Evolutionary conservation across 1,284 basidiomycete species (phyloP), one percentile per base, ranked within the genome.

Genomic region (Austroboletus rostrupii): DNA sequence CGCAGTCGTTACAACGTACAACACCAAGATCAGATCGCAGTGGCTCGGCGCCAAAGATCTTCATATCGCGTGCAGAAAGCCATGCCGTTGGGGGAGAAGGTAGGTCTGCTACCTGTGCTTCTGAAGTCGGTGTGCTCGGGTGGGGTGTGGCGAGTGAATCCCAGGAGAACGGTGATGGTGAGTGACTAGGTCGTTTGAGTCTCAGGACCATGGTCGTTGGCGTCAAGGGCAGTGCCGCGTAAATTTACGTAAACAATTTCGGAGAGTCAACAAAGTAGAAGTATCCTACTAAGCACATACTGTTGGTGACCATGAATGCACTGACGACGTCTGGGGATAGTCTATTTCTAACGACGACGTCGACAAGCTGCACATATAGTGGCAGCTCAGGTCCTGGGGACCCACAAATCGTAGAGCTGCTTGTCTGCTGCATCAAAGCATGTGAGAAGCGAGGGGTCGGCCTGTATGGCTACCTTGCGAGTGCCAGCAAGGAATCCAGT

Each of bases 41-140:
- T 14, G 91, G 90, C 52, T 83, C 76, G 4, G 83, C 76, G 32
- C 90, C 91, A 67, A 88, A 94, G 53, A 89, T 77, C 73, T 87
- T 87, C 91, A 93, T 93, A 64, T 92, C 89, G 53, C 79, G 80
- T 9, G 87, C 87, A 26, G 87, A 81, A 14, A 93, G 81, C 81
- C 89, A 90, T 72, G 83, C 77, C 20, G 88, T 87, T 1, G 90
- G 90, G 0, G 90, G 88, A 0, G 83, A 81, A 2, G 77, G 73
- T 14, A 74, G 68, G 0, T 75, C 72, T 5, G 72, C 61, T 3
- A 72, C 58, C 16, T 74, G 70, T 9, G 63, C 39, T 17, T 66
- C 65, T 19, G 56, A 57, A 26, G 36, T 50, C 1, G 58, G 58
- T 20, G 55, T 49, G 2, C 16, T 54, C 3, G 70, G 62, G 10